These are phyloP conservation scores for Striga hermonthica DNA, from an alignment of 305 asterid genomes.

Conservation along the genomic window DNA sequence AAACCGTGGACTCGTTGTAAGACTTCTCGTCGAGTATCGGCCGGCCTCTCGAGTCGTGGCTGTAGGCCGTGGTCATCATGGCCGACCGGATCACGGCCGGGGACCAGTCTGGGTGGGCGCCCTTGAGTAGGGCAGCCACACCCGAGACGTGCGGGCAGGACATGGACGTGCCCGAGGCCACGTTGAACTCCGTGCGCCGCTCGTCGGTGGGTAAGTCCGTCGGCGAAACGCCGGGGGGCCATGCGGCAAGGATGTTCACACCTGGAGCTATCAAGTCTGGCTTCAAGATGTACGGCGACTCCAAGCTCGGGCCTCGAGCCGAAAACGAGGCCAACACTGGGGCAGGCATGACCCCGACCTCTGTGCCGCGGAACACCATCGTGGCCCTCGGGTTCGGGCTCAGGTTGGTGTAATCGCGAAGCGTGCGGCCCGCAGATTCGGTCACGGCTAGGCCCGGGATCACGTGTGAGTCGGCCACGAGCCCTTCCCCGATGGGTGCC, in stretches of 20 bases:
- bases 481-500: constrained; percentile 74
- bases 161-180: constrained; percentile 84
- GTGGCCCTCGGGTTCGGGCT: constrained; percentile 53
- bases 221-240: constrained; percentile 67
- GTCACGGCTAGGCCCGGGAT: constrained; percentile 66
- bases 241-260: constrained; percentile 80
- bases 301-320: constrained; percentile 65
- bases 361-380: constrained; percentile 60
- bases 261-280: constrained; percentile 90
- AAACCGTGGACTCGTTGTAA: constrained; percentile 41
- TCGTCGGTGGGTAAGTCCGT: constrained; percentile 50
- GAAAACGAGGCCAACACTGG: constrained; percentile 88
- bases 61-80: constrained; percentile 76
- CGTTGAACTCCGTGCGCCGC: constrained; percentile 59
- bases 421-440: constrained; percentile 41
- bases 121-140: constrained; percentile 69
- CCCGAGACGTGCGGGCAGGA: constrained; percentile 91
- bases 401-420: constrained; percentile 50
- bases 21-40: constrained; percentile 57
- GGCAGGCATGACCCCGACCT: constrained; percentile 60
- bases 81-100: constrained; percentile 87
- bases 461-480: constrained; percentile 67
- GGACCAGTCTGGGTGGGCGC: constrained; percentile 88
- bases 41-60: constrained; percentile 40
- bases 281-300: constrained; percentile 49